Evolutionary conservation across 1,284 basidiomycete species (phyloP), one percentile per base, ranked within the genome.

Genomic region (Ceratobasidium sp.): DNA sequence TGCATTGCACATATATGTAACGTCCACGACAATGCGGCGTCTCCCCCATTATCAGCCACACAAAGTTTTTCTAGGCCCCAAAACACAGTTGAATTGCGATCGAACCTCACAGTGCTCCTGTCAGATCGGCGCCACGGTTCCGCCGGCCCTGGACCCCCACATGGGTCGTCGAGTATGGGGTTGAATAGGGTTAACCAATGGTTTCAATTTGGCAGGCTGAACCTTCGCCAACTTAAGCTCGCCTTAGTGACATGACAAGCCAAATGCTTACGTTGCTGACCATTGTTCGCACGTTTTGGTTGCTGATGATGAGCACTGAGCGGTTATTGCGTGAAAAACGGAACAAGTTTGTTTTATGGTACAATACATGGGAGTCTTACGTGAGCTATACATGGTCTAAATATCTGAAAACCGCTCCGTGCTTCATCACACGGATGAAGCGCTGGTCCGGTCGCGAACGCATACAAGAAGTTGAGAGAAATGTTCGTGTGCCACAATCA

Each of bases 381-480:
- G n/a, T n/a, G n/a, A 3, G 54, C 15, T 57, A 57, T 29, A 62
- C 59, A 62, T 62, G 59, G 15, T 62, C 59, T 41, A 11, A 41
- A 41, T 41, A 41, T 41, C 36, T 22, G 29, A 17, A 60, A 45
- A 71, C 66, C 66, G 66, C 66, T 53, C 66, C 66, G 47, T 57
- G 66, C 66, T 71, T 71, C 66, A 47, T 4, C 24, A n/a, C 19
- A 19, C 7, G 17, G 41, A n/a, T 71, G 66, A 71, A 71, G 66
- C 66, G 33, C 50, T 44, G 66, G 66, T 71, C 66, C 66, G 66
- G 66, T 71, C 54, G 66, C 24, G 44, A 56, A 57, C 27, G 15
- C 44, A 71, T 44, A 54, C 36, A 27, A 48, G 47, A 15, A 15
- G 6, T 14, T 47, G 41, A 44, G 53, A 71, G 41, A 47, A 29